phyloP scores from a whole-genome alignment of 1,284 basidiomycete species.

The Coniferiporia sulphurascens region DNA sequence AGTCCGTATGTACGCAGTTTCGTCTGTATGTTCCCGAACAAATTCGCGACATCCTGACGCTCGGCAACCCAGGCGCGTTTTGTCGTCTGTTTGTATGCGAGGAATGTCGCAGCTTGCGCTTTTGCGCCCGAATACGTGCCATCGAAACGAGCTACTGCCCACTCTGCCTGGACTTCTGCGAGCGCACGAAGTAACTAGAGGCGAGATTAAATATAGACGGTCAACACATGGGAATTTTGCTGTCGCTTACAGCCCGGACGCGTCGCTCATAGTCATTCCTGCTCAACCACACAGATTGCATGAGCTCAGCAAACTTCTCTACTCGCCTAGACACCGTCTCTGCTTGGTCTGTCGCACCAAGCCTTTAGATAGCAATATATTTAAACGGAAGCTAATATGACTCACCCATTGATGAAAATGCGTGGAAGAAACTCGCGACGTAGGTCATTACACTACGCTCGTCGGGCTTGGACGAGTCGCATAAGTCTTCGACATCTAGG shows the following conservation, averaged over 20 bases:
- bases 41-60: slow-evolving; percentile 81
- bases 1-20: slow-evolving; percentile 91
- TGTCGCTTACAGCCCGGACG: slow-evolving; percentile 55
- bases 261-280: slow-evolving; percentile 94
- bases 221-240: background rate
- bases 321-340: slow-evolving; percentile 92
- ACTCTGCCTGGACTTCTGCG: slow-evolving; percentile 56
- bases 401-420: slow-evolving; percentile 93
- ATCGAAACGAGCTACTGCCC: slow-evolving; percentile 58
- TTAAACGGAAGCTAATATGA: background rate
- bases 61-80: slow-evolving; percentile 90
- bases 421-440: slow-evolving; percentile 95
- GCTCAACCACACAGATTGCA: slow-evolving; percentile 84
- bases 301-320: slow-evolving; percentile 93
- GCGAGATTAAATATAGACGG: slow-evolving; percentile 16
- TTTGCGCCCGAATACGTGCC: slow-evolving; percentile 83
- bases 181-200: slow-evolving; percentile 62
- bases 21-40: slow-evolving; percentile 93
- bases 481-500: slow-evolving; percentile 95
- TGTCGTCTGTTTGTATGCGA: slow-evolving; percentile 78
- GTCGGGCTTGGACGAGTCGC: slow-evolving; percentile 83
- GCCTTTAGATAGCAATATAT: background rate
- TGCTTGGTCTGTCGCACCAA: slow-evolving; percentile 70
- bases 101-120: slow-evolving; percentile 69
- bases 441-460: slow-evolving; percentile 97